Percentiles rank a stretch among this genome's conserved stretches.
Conservation (phyloP, 1,284 basidiomycete species). For the Irpex sp. region DNA sequence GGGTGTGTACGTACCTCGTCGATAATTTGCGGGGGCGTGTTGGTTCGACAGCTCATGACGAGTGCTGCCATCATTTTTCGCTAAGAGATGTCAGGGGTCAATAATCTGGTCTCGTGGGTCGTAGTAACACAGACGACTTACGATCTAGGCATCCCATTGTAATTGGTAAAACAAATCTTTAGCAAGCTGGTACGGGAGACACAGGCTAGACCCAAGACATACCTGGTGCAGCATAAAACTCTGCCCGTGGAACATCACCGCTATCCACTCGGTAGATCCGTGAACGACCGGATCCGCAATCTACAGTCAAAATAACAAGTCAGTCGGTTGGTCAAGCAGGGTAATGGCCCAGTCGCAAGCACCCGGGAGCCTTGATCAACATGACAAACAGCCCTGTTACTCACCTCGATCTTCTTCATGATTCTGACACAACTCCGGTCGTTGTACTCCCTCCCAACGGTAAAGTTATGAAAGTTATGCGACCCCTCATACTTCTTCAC, state of each 20-base stretch:
- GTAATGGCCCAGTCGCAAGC: too few relatives aligned
- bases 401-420: conserved; percentile 82
- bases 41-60: conserved; percentile 73
- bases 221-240: conserved; percentile 99
- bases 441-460: conserved; percentile 79
- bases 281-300: conserved; percentile 77
- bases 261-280: conserved; percentile 93
- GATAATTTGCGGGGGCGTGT: conserved; percentile 69
- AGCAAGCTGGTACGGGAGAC: too few relatives aligned
- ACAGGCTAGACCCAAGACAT: conserved; percentile 10
- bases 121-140: too few relatives aligned
- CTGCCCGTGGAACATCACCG: conserved; percentile 91
- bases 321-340: too few relatives aligned
- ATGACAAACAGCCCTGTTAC: conserved; percentile 7
- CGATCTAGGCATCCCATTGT: too few relatives aligned
- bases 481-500: conserved; percentile 72
- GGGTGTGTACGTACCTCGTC: conserved; percentile 45
- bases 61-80: conserved; percentile 96
- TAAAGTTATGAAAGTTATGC: conserved; percentile 98
- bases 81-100: conserved; percentile 35
- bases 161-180: too few relatives aligned
- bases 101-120: conserved; percentile 21
- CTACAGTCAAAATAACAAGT: conserved; percentile 29
- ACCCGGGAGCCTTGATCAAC: too few relatives aligned
- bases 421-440: conserved; percentile 79